phyloP scores from a whole-genome alignment of 805 yeast species.

The Candida germanica region DNA sequence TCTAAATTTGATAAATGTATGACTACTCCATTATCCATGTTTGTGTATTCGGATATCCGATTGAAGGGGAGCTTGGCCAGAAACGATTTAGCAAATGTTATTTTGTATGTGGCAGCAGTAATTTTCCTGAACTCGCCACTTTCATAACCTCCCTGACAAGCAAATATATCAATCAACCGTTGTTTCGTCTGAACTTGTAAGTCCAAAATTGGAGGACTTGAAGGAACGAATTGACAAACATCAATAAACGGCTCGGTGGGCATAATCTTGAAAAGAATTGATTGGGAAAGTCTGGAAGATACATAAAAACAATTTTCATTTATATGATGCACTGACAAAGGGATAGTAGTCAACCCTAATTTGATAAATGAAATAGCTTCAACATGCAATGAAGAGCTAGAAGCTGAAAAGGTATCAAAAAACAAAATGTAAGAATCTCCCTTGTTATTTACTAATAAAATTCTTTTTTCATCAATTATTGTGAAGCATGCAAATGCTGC shows the following conservation, averaged over 20 bases:
- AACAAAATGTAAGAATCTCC: conserved; percentile 29
- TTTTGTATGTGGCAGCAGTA: conserved; percentile 4
- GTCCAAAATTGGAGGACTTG: conserved; percentile 33
- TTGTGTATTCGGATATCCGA: conserved; percentile 1
- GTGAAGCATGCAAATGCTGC: conserved; percentile 10
- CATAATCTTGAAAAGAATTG: conserved; percentile 26
- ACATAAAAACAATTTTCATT: conserved; percentile 25
- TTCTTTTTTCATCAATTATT: conserved; percentile 26
- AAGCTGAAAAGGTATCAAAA: conserved; percentile 10
- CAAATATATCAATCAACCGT: conserved; percentile 12
- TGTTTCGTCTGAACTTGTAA: conserved; percentile 12
- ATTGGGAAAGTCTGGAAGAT: conserved; percentile 28
- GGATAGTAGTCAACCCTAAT: conserved; percentile 30
- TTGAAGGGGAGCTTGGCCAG: neutral
- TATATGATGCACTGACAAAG: conserved; percentile 25
- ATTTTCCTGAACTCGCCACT: conserved; percentile 27
- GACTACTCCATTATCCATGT: neutral
- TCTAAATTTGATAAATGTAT: conserved; percentile 1
- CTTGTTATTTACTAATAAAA: conserved; percentile 23
- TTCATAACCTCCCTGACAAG: conserved; percentile 35
- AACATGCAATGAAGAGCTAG: conserved; percentile 1
- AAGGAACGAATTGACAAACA: conserved; percentile 17
- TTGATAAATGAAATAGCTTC: conserved; percentile 18
- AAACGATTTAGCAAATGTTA: conserved; percentile 3
- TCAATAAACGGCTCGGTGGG: conserved; percentile 25